Evolutionary conservation across 768 basidiomycete genomes (phyloP), one percentile per base, ranked within the genome.

Genomic region (Rhodotorula paludigena): DNA sequence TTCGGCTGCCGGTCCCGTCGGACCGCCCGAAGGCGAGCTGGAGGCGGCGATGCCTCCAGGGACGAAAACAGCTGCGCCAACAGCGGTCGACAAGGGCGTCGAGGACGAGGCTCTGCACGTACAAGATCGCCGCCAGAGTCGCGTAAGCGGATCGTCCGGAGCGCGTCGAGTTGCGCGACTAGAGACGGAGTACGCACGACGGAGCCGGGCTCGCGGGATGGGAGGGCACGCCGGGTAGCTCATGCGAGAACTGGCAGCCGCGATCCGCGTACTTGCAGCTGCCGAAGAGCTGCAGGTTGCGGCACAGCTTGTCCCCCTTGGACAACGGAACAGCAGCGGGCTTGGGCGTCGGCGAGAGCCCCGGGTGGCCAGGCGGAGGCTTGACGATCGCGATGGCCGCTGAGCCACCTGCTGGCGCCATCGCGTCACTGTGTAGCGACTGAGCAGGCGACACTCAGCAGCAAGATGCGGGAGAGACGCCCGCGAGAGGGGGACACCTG

Each of bases 191-290:
- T n/a, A 63, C 20, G 44, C 41, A 54, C 38, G 55, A 30, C 5
- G 60, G 51, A 18, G 54, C 57, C n/a, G 64, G 63, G 52, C 57
- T 54, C 4, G 66, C 48, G 8, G 66, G 66, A 18, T 60, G 38
- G n/a, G 55, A 49, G 8, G 32, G 49, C 9, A 18, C 9, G 76
- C 82, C 65, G 77, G 88, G 87, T 74, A 85, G 81, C 56, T 90
- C 89, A 78, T 92, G 91, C 74, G 85, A 85, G 77, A 88, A 92
- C 57, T 83, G 81, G 79, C 91, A 93, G 66, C 89, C 89, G 80
- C 89, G 89, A 75, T 89, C 88, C 79, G 92, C 85, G 73, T 83
- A 90, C 80, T 88, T 87, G 81, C 91, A 93, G 64, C 82, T 86
- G 48, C 90, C 92, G 63, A 61, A 69, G 42, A 71, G 68, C 21